These are phyloP conservation scores for Microcos paniculata DNA, from an alignment of 345 rosid genomes.

Conservation along the genomic window DNA sequence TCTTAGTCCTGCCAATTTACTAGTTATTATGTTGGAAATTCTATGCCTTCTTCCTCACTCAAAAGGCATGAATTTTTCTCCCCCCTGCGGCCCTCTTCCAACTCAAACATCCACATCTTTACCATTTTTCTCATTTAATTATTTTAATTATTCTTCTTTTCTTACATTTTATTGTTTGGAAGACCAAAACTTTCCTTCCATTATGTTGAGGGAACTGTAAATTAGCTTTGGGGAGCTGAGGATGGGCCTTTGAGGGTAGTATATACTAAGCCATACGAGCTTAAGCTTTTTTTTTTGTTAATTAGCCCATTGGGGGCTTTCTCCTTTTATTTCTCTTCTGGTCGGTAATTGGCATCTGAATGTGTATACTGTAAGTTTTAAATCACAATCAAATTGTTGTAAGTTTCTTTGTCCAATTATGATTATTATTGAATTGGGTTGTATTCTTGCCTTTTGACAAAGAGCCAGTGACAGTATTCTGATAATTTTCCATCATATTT, in stretches of 20 bases:
- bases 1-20: neutral
- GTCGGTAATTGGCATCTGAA: neutral
- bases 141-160: neutral
- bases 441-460: neutral
- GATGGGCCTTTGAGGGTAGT: neutral
- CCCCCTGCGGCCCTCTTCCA: neutral
- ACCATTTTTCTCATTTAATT: neutral
- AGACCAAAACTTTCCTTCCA: neutral
- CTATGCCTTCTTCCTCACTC: neutral
- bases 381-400: neutral
- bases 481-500: constrained; percentile 2
- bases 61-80: neutral
- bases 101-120: neutral
- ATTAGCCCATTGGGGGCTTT: neutral
- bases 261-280: neutral
- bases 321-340: neutral
- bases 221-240: neutral
- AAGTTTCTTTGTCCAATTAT: neutral
- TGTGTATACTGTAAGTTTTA: neutral
- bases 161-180: neutral
- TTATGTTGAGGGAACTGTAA: neutral
- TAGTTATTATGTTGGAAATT: neutral
- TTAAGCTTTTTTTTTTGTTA: neutral
- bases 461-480: neutral
- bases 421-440: neutral